Evolutionary conservation across 2,329 filamentous ascomycete genomes (phyloP).

Genomic region (Coniella vitis): DNA sequence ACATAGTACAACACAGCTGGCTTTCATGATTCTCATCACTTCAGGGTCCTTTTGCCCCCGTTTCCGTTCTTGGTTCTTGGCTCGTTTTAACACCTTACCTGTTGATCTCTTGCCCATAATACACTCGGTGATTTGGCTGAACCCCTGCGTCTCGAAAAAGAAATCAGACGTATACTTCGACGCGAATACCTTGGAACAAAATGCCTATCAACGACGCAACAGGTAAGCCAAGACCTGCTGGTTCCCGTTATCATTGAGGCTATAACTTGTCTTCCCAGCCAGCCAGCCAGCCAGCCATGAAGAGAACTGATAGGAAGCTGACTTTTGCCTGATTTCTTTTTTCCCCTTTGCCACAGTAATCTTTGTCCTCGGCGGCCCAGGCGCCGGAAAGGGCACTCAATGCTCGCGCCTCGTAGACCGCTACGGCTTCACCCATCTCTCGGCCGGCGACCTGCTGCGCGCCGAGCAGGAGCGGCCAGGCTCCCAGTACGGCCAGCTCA

Average conservation of each 20-base stretch:
- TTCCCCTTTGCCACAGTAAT: conserved; percentile 1
- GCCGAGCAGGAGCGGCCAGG: conserved; percentile 86
- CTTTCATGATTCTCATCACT: background rate
- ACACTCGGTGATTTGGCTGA: too few species aligned
- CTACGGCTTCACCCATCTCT: conserved; percentile 89
- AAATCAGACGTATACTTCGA: too few species aligned
- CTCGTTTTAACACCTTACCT: background rate
- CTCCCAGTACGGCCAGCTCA: conserved; percentile 85
- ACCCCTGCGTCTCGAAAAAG: too few species aligned
- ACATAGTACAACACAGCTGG: background rate
- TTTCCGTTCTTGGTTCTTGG: too few species aligned
- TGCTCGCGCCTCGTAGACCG: conserved; percentile 80
- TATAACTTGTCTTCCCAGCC: too few species aligned
- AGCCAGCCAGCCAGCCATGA: too few species aligned
- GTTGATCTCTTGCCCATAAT: too few species aligned
- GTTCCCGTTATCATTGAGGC: too few species aligned
- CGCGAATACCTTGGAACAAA: too few species aligned
- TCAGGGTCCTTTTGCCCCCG: background rate
- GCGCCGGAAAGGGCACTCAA: conserved; percentile 94
- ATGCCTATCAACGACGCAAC: conserved; percentile 18
- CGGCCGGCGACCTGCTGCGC: conserved; percentile 85
- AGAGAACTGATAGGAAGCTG: too few species aligned
- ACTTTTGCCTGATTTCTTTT: conserved; percentile 30
- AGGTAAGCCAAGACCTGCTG: conserved; percentile 12
- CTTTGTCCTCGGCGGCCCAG: conserved; percentile 49